Evolutionary conservation across 495 filamentous ascomycete genomes (phyloP).

Genomic region (Hypomontagnella submonticulosa): DNA sequence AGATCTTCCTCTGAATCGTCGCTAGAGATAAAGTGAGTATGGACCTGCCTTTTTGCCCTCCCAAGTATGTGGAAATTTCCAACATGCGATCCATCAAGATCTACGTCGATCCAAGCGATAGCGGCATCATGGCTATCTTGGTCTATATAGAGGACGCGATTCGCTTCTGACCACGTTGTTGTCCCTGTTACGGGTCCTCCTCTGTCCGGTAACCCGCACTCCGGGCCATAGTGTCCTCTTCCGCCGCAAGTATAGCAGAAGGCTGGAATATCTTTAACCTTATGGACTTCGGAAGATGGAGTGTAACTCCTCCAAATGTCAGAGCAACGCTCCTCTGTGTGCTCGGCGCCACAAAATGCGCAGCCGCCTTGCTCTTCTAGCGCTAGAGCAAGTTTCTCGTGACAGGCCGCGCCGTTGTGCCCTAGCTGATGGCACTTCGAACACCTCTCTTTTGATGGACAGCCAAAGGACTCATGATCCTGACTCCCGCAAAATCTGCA

Average conservation of each 20-base stretch:
- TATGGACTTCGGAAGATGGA: slow-evolving; percentile 26
- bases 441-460: slow-evolving; percentile 53
- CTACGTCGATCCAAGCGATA: slow-evolving; percentile 38
- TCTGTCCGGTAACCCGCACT: slow-evolving; percentile 46
- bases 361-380: slow-evolving; percentile 50
- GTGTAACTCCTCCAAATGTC: slow-evolving; percentile 55
- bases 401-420: slow-evolving; percentile 45
- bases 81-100: slow-evolving; percentile 2
- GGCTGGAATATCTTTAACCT: slow-evolving; percentile 50
- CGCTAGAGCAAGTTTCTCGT: slow-evolving; percentile 50
- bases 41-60: slow-evolving; percentile 50
- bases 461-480: slow-evolving; percentile 49
- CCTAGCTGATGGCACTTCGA: slow-evolving; percentile 54
- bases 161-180: slow-evolving; percentile 51
- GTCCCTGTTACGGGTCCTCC: slow-evolving; percentile 25
- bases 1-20: slow-evolving; percentile 58
- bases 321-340: slow-evolving; percentile 48
- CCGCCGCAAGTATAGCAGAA: slow-evolving; percentile 58
- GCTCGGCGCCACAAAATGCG: slow-evolving; percentile 49
- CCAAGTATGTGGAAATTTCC: slow-evolving; percentile 50
- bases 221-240: slow-evolving; percentile 52
- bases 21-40: slow-evolving; percentile 54
- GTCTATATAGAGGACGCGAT: slow-evolving; percentile 52
- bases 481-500: slow-evolving; percentile 52
- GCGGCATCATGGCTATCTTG: slow-evolving; percentile 44